Evolutionary conservation across 2,329 filamentous ascomycete species (phyloP), one percentile per base, ranked within the genome.

Genomic region (Fusarium sp.): DNA sequence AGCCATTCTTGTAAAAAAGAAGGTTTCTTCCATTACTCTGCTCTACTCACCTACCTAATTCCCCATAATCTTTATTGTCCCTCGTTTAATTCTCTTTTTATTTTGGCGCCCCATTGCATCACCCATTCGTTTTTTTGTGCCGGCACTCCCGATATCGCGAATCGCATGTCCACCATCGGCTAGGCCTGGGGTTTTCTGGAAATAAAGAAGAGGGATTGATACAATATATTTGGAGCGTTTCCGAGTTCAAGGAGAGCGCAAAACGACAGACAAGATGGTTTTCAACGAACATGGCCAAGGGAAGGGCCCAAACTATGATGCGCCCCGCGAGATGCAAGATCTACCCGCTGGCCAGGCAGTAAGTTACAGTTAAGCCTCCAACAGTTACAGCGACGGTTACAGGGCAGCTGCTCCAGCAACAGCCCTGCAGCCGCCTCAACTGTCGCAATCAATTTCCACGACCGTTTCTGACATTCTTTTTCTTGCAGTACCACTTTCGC

Each of bases 311-410:
- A 52, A 69, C 45, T 70, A 70, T 57, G 68, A 71, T 52, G 55
- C 59, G 29, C 68, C 68, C 44, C 70, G 68, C 29, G 62, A 65
- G 47, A 70, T 73, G 71, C 71, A 73, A 59, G 66, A 73, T 52
- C 54, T 73, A 25, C 71, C 71, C 12, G 69, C 71, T 34, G 63
- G 63, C n/a, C 63, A 73, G 22, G 67, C 72, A 40, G 71, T 73
- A 58, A 66, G 71, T 72, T 65, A 40, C 42, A 53, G 34, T 53
- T 55, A 34, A 44, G 40, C 56, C 44, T 25, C 32, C 18, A 8
- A 25, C 37, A n/a, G n/a, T 20, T 27, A 51, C 16, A 51, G 47
- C 47, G 47, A 34, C 47, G 10, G 34, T 37, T 37, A 24, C 32
- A 37, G 47, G 9, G 49, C 24, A 53, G 13, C 24, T 27, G 24